phyloP scores from a whole-genome alignment of 1,139 yeast species.

The Diutina scorzettiae region DNA sequence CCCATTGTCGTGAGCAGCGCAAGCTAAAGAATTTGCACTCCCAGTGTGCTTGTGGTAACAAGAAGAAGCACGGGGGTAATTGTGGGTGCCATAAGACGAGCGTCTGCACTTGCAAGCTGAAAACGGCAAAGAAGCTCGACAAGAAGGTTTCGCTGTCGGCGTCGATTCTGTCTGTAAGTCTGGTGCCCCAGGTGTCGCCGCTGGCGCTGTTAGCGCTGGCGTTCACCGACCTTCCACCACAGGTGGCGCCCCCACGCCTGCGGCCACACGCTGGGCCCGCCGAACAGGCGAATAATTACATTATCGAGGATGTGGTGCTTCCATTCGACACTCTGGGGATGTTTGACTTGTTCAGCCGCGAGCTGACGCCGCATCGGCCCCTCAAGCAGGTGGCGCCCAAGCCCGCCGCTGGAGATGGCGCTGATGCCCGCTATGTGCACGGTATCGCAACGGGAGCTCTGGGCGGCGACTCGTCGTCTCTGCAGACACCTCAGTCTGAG shows the following conservation, averaged over 20 bases:
- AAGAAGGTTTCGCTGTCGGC: background rate
- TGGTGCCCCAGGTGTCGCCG: slow-evolving; percentile 1
- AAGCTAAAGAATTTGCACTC: slow-evolving; percentile 60
- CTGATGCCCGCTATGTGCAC: background rate
- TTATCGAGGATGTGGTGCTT: slow-evolving; percentile 22
- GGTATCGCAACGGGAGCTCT: background rate
- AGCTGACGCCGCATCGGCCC: slow-evolving; percentile 1
- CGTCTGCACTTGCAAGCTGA: slow-evolving; percentile 47
- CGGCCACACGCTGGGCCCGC: background rate
- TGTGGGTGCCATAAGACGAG: slow-evolving; percentile 46
- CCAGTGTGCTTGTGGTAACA: slow-evolving; percentile 62
- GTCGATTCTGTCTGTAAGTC: slow-evolving; percentile 1
- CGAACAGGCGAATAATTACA: slow-evolving; percentile 18
- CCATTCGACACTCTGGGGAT: slow-evolving; percentile 21
- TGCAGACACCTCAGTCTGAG: background rate
- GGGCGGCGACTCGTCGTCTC: background rate
- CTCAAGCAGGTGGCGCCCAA: background rate
- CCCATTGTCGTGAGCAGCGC: slow-evolving; percentile 74
- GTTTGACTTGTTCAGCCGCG: slow-evolving; percentile 9
- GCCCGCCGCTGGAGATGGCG: background rate
- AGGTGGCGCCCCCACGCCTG: background rate
- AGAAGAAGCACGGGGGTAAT: slow-evolving; percentile 37
- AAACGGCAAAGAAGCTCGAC: slow-evolving; percentile 10
- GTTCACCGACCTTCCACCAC: background rate
- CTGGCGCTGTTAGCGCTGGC: background rate